Evolutionary conservation across 441 rosid species (phyloP), one percentile per base, ranked within the genome.

Genomic region (Eruca vesicaria): DNA sequence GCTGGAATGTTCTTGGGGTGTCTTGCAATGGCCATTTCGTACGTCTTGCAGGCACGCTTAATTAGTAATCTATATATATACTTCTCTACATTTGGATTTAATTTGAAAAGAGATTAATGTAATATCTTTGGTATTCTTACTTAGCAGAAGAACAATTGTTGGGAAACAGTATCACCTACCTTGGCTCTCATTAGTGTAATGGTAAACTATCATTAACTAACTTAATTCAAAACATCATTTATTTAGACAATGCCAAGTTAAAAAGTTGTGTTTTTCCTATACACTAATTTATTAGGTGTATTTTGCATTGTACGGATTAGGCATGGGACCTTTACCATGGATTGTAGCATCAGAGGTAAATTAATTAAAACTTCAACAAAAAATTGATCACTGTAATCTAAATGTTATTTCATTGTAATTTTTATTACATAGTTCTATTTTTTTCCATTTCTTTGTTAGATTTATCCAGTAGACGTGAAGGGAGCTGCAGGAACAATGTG

Each of bases 1-100:
- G 74, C 9, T 15, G 74, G 74, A 60, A 29, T 59, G 66, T 70
- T 70, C 67, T 59, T 70, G 67, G 74, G 74, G 29, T 70, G 74
- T 60, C 29, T 59, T 11, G 66, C 43, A 12, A 70, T 58, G 45
- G 53, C 74, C 14, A 28, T 19, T 28, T 70, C 74, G 0, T 70
- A 43, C 33, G 4, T 59, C 59, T 43, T 70, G 58, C 31, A 59
- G 67, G 74, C 16, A 70, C 43, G 67, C 21, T 70, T 43, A n/a
- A n/a, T n/a, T n/a, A 16, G 9, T 69, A 12, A 2, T 20, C 15
- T 5, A 14, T 20, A 8, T 14, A 20, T 20, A 8, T 14, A 69
- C 53, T 36, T 38, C 28, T 18, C 10, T 29, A 60, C 59, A 10
- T 3, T 60, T 59, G 28, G 59, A 38, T 48, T 38, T 41, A 0